Evolutionary conservation across 73 alveolate species (phyloP).

Genomic region (Stentor coeruleus): DNA sequence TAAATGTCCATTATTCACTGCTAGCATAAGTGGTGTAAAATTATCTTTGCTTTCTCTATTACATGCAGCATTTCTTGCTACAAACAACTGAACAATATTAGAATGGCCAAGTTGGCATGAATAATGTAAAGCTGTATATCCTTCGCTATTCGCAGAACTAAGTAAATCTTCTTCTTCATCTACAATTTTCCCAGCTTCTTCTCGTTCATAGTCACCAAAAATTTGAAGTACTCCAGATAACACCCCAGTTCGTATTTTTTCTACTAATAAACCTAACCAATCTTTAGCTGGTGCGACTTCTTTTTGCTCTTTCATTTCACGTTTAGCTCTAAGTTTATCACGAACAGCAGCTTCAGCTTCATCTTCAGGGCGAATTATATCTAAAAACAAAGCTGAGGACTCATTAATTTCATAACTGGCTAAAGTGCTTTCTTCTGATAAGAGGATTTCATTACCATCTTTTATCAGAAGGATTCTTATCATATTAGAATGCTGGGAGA

Average conservation of each 20-base stretch:
- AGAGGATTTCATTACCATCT: neutral
- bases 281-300: neutral
- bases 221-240: neutral
- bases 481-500: neutral
- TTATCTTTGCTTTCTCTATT: neutral
- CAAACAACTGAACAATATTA: neutral
- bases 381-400: neutral
- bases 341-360: neutral
- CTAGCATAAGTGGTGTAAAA: neutral
- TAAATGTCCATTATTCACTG: neutral
- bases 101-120: constrained; percentile 2
- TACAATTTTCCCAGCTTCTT: neutral
- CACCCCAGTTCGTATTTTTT: neutral
- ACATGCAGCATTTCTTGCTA: neutral
- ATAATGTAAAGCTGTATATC: neutral
- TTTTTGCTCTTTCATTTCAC: neutral
- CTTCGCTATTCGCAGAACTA: neutral
- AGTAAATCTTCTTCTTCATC: constrained; percentile 4
- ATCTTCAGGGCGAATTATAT: neutral
- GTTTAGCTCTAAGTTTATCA: neutral
- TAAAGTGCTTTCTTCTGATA: constrained; percentile 2
- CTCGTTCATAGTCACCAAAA: neutral
- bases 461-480: neutral
- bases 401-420: neutral
- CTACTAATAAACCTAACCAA: neutral